Evolutionary conservation across 2,329 filamentous ascomycete genomes (phyloP), one percentile per base, ranked within the genome.

Genomic region (Stagonosporopsis chrysanthemi): DNA sequence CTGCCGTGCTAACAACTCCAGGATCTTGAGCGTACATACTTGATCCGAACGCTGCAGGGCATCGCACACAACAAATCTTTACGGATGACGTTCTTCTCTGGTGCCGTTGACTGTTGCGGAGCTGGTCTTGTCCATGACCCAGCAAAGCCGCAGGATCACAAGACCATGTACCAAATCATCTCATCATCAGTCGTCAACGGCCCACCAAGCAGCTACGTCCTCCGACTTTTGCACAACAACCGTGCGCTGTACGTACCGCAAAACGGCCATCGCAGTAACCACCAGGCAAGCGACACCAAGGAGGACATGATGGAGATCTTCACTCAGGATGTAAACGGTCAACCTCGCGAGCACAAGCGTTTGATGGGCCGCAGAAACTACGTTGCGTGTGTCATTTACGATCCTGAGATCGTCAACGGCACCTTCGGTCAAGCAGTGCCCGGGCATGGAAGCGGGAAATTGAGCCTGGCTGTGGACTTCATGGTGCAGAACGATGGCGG

Each of bases 281-380:
- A 92, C 54, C 85, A 86, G 63, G 88, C 90, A 1, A 89, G 88
- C 1, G 95, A 99, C 75, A 99, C 95, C 43, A 98, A 99, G 78
- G 95, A 99, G 77, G 95, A 99, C 78, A 99, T 99, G 95, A 96
- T 99, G 90, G 95, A 99, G 81, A 96, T 99, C 65, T 99, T 99
- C 84, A 92, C 95, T 70, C 91, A 89, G 7, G 95, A 99, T 68
- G 92, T 95, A 15, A 91, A 89, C 51, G 94, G 95, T n/a, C 82
- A 86, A 33, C 82, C 88, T 0, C 84, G 93, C 43, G 94, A 97
- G 76, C 83, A 93, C 72, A 93, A 93, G 80, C 90, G 94, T 71
- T 84, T 99, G 48, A 99, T 99, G 92, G 92, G 90, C 0, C 83
- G 94, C 39, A 84, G 95, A 56, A 98, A 97, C 73, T 99, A 98